Evolutionary conservation across 2,329 filamentous ascomycete genomes (phyloP), one percentile per base, ranked within the genome.

Genomic region (Ascocoryne sarcoides): DNA sequence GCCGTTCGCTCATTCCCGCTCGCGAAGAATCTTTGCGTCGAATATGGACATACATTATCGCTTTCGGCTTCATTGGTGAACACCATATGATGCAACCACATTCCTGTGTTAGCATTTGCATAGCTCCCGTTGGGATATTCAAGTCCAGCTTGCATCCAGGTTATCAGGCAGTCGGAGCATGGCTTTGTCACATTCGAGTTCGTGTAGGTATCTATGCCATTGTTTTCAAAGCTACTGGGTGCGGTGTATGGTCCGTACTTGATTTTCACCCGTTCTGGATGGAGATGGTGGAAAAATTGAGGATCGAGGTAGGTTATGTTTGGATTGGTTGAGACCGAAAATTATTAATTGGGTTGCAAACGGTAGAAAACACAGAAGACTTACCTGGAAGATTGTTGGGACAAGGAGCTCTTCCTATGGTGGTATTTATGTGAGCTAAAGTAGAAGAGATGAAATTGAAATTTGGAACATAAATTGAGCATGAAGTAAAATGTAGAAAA

Each of bases 71-170:
- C 10, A n/a, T 40, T 44, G 26, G 34, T 30, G n/a, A 44, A 10
- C 4, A 44, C 37, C 3, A 31, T 16, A 31, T 44, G 42, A 17
- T 60, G 59, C 4, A 62, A 49, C 50, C 52, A 35, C 7, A 19
- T 15, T 12, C 9, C 60, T 23, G 47, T 59, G 44, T 60, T 49
- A 34, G 51, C 48, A 43, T 62, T 60, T 21, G 59, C 60, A 8
- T 38, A 34, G 10, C 50, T 47, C 4, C 60, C 60, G 40, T 61
- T 49, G 2, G 46, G 40, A 42, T 58, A 57, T 39, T 58, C 48
- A 8, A 63, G 48, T 10, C 41, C 50, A 14, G 52, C 50, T 20
- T 50, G 33, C 26, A 56, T 49, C 30, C 40, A 42, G 2, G 57
- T 60, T 31, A 62, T 21, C 4, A 26, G 32, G 19, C 40, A 43